Evolutionary conservation across 2,329 filamentous ascomycete genomes (phyloP).

Genomic region (Metarhizium anisopliae): DNA sequence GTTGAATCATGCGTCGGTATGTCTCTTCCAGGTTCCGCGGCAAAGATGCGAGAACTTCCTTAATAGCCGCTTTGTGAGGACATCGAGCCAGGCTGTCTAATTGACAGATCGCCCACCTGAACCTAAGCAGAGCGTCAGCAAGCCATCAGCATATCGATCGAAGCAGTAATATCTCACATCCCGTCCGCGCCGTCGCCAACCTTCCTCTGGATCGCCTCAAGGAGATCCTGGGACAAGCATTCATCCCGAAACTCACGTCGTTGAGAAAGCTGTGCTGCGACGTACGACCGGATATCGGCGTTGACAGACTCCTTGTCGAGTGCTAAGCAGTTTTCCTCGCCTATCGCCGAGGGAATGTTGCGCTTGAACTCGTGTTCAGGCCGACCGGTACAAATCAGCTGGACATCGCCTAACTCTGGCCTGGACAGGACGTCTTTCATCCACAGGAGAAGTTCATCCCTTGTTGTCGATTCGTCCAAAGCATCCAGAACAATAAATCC

Average conservation of each 20-base stretch:
- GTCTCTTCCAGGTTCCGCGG: too few relatives aligned
- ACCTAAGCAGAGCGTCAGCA: too few relatives aligned
- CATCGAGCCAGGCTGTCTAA: too few relatives aligned
- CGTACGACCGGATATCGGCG: slow-evolving; percentile 10
- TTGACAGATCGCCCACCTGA: too few relatives aligned
- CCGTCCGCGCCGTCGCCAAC: slow-evolving; percentile 16
- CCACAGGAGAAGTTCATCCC: slow-evolving; percentile 11
- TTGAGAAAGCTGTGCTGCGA: slow-evolving; percentile 8
- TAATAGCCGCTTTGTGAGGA: too few relatives aligned
- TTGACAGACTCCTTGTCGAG: slow-evolving; percentile 11
- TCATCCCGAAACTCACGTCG: slow-evolving; percentile 11
- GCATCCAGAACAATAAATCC: slow-evolving; percentile 12
- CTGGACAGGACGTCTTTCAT: slow-evolving; percentile 6
- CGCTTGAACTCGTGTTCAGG: slow-evolving; percentile 12
- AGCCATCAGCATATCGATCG: too few relatives aligned
- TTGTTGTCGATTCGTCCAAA: slow-evolving; percentile 14
- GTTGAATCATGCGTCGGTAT: slow-evolving; percentile 11
- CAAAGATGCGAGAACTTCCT: too few relatives aligned
- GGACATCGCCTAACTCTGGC: slow-evolving; percentile 2
- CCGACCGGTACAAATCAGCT: slow-evolving; percentile 10
- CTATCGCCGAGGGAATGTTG: slow-evolving; percentile 6
- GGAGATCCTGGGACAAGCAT: slow-evolving; percentile 6
- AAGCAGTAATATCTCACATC: slow-evolving; percentile 9
- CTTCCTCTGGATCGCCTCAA: slow-evolving; percentile 4
- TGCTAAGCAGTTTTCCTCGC: slow-evolving; percentile 9